Evolutionary conservation across 2,329 filamentous ascomycete genomes (phyloP).

Genomic region (Diaporthe vaccinii): DNA sequence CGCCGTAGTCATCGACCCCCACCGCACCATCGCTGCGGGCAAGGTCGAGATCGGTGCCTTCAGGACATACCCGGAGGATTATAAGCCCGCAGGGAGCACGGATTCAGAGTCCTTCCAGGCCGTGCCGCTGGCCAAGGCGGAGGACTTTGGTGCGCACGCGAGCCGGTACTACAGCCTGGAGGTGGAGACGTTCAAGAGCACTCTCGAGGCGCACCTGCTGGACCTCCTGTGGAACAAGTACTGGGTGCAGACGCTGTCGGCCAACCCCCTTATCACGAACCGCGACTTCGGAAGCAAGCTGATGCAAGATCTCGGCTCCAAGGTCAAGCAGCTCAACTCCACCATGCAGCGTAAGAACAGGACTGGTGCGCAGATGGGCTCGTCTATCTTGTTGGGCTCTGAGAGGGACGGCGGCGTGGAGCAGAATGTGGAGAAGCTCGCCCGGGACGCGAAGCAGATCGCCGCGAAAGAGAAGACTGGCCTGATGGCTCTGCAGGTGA

Average conservation of each 20-base stretch:
- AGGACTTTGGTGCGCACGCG: constrained; percentile 95
- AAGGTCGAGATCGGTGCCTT: constrained; percentile 99
- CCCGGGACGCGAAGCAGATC: constrained; percentile 72
- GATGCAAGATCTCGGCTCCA: constrained; percentile 87
- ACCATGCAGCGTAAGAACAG: constrained; percentile 51
- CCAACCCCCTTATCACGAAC: constrained; percentile 90
- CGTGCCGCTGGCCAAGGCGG: constrained; percentile 92
- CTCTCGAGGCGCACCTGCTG: constrained; percentile 87
- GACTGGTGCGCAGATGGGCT: constrained; percentile 44
- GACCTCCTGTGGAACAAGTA: constrained; percentile 98
- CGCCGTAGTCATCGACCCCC: constrained; percentile 95
- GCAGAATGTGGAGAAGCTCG: constrained; percentile 69
- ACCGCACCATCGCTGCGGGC: constrained; percentile 92
- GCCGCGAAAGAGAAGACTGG: constrained; percentile 74
- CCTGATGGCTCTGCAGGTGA: constrained; percentile 72
- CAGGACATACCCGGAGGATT: constrained; percentile 85
- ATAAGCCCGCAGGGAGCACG: constrained; percentile 63
- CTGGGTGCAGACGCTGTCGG: constrained; percentile 95
- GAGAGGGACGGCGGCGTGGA: constrained; percentile 53
- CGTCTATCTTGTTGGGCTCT: constrained; percentile 42
- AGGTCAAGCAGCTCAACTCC: constrained; percentile 76
- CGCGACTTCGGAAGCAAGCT: constrained; percentile 94
- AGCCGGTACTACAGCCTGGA: constrained; percentile 92
- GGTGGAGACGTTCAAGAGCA: constrained; percentile 94
- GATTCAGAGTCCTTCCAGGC: constrained; percentile 74